Evolutionary conservation across 129 eudicot species (phyloP).

Genomic region (Tagetes erecta): DNA sequence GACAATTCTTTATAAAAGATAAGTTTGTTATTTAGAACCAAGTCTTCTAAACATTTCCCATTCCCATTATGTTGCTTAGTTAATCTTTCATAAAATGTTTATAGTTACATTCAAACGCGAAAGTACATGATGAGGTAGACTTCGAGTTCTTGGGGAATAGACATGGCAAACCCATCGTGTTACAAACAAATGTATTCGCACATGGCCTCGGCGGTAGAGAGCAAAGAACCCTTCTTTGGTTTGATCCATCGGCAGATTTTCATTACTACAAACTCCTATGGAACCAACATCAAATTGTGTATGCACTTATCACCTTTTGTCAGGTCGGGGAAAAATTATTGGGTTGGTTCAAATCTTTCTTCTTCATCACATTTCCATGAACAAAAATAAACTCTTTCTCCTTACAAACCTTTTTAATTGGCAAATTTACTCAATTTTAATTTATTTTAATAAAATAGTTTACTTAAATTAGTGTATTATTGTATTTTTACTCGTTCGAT

Average conservation of each 20-base stretch:
- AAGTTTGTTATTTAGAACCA: not conserved
- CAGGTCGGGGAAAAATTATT: not conserved
- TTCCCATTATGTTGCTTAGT: not conserved
- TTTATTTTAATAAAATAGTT: too few species aligned
- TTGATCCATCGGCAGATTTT: conserved; percentile 68
- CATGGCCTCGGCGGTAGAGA: conserved; percentile 73
- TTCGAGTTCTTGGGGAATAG: conserved; percentile 81
- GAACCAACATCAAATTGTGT: conserved; percentile 79
- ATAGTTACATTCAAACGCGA: conserved; percentile 48
- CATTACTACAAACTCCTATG: conserved; percentile 73
- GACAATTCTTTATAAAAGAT: not conserved
- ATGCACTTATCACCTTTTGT: conserved; percentile 25
- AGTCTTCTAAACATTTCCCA: not conserved
- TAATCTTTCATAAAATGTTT: not conserved
- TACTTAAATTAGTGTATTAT: too few species aligned
- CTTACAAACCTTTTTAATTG: too few species aligned
- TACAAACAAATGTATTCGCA: conserved; percentile 70
- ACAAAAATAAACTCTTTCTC: too few species aligned
- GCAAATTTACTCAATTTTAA: too few species aligned
- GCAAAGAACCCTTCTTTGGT: conserved; percentile 71
- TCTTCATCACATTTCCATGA: too few species aligned
- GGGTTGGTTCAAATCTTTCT: not conserved
- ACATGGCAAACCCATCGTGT: conserved; percentile 50
- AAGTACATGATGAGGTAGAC: conserved; percentile 70
- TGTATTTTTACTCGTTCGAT: too few species aligned